phyloP scores from a whole-genome alignment of 371 early-diverging fungal species.

The Haplosporangium sp. region DNA sequence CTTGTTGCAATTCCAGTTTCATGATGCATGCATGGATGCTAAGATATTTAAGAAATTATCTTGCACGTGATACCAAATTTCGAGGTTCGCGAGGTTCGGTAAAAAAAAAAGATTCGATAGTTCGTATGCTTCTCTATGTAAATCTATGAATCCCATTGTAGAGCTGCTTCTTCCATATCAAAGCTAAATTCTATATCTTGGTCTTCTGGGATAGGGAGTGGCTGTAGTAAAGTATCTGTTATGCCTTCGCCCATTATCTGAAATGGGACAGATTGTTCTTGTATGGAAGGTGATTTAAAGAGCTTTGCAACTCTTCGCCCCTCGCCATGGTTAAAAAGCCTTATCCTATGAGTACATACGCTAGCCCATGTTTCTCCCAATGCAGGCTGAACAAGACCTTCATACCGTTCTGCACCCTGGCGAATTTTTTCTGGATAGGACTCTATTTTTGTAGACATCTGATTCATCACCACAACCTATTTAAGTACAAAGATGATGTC shows the following conservation, averaged over 20 bases:
- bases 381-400: conserved; percentile 29
- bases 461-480: conserved; percentile 53
- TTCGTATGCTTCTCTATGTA: neutral
- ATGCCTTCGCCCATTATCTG: conserved; percentile 21
- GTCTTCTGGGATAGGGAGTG: neutral
- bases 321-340: conserved; percentile 7
- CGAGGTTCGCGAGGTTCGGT: no score
- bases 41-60: neutral
- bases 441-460: conserved; percentile 49
- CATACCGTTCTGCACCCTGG: neutral
- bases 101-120: no score
- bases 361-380: conserved; percentile 46
- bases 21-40: neutral
- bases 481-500: neutral
- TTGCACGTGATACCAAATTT: neutral
- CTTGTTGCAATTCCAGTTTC: neutral
- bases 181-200: conserved; percentile 10
- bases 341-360: conserved; percentile 37
- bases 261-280: conserved; percentile 31
- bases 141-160: conserved; percentile 14
- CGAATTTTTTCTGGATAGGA: neutral
- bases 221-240: conserved; percentile 3
- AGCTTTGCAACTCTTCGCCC: conserved; percentile 33
- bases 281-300: conserved; percentile 40
- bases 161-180: conserved; percentile 4